Percentiles rank a stretch among this genome's conserved stretches.
Conservation (phyloP, 1,139 yeast genomes). For the Kazachstania sp. region DNA sequence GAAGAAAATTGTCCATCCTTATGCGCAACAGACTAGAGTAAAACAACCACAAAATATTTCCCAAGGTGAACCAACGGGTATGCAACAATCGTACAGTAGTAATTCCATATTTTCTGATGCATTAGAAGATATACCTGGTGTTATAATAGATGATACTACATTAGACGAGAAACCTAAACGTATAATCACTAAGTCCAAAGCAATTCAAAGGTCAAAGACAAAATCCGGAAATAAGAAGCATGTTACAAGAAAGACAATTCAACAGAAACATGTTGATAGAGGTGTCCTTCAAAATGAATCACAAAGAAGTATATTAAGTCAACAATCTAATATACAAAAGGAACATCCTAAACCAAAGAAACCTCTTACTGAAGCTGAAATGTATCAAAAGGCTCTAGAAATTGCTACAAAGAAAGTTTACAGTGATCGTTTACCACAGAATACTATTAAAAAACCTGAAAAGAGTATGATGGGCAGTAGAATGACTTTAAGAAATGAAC, state of each 20-base stretch:
- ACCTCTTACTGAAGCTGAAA: slow-evolving; percentile 25
- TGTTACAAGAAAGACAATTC: not conserved
- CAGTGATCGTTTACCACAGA: slow-evolving; percentile 9
- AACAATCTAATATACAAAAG: not conserved
- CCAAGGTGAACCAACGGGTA: not conserved
- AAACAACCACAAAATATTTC: not conserved
- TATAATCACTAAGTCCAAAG: not conserved
- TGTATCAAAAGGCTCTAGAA: slow-evolving; percentile 29
- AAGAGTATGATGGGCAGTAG: slow-evolving; percentile 19
- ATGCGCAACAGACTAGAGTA: slow-evolving; percentile 2
- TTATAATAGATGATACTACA: not conserved
- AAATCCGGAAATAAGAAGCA: not conserved
- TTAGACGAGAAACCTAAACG: not conserved
- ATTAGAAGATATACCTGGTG: slow-evolving; percentile 15
- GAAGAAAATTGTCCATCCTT: slow-evolving; percentile 3
- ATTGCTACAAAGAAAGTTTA: slow-evolving; percentile 29
- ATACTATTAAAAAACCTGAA: not conserved
- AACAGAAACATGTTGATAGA: not conserved
- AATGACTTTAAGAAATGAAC: slow-evolving; percentile 17
- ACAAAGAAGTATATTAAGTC: not conserved
- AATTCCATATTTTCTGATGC: slow-evolving; percentile 27
- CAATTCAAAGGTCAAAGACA: not conserved
- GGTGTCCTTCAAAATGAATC: not conserved
- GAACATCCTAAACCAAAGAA: slow-evolving; percentile 6
- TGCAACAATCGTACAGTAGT: slow-evolving; percentile 22